Percentiles rank a stretch among this genome's conserved stretches.
Conservation (phyloP, 257 asterid species). For the Jasminum sambac region DNA sequence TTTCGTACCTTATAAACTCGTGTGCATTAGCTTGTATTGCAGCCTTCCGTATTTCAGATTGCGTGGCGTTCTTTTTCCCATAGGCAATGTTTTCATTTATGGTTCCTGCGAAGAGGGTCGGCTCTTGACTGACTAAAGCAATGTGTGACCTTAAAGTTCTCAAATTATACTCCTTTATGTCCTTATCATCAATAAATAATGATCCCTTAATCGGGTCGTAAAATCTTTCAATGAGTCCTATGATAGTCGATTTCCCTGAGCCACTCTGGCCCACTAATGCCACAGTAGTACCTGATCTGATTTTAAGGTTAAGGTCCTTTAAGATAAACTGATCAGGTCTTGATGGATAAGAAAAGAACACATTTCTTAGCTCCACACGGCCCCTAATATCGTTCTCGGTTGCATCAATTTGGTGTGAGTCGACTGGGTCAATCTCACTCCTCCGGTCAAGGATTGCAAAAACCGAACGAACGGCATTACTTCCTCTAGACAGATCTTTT, state of each 20-base stretch:
- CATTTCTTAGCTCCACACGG: conserved; percentile 55
- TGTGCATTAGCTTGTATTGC: conserved; percentile 78
- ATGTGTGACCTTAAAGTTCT: conserved; percentile 57
- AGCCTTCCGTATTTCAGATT: conserved; percentile 67
- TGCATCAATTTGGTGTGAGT: conserved; percentile 35
- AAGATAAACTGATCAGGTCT: conserved; percentile 61
- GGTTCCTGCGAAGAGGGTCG: conserved; percentile 69
- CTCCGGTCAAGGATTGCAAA: conserved; percentile 61
- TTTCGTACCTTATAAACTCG: conserved; percentile 64
- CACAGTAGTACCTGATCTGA: conserved; percentile 58
- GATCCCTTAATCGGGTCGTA: conserved; percentile 64
- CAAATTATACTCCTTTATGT: conserved; percentile 51
- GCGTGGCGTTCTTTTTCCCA: conserved; percentile 53
- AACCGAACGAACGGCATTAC: conserved; percentile 70
- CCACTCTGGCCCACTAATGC: conserved; percentile 79
- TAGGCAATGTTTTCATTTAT: conserved; percentile 67
- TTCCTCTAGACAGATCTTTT: conserved; percentile 79
- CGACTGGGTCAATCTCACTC: conserved; percentile 63
- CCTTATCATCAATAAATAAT: conserved; percentile 53
- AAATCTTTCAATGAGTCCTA: conserved; percentile 63
- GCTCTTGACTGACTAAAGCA: conserved; percentile 75
- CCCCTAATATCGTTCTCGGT: conserved; percentile 42
- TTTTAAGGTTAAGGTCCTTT: conserved; percentile 56
- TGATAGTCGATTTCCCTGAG: conserved; percentile 65
- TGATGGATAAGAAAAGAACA: conserved; percentile 64